A percentile compares a stretch with the other conserved stretches of the same genome.
These are phyloP conservation scores for Pseudogymnoascus sp. DNA, from an alignment of 2,329 filamentous ascomycete species.

Conservation along the genomic window DNA sequence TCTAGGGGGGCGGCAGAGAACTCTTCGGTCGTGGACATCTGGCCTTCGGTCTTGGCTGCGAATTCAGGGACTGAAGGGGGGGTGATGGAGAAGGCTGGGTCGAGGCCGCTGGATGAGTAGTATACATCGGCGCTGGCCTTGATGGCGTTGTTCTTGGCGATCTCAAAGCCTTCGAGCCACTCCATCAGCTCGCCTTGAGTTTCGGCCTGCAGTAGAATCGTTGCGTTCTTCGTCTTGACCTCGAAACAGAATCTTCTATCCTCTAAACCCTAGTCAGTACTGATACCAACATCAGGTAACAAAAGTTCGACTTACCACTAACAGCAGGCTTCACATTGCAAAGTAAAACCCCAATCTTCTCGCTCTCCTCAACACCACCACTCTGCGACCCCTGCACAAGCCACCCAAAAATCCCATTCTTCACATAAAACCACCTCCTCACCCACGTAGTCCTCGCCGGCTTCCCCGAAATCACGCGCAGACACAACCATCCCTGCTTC, in stretches of 20 bases:
- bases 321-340: conserved; percentile 89
- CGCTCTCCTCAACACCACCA: conserved; percentile 85
- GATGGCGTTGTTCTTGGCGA: conserved; percentile 86
- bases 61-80: conserved; percentile 85
- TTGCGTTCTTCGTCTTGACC: conserved; percentile 94
- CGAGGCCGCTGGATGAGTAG: conserved; percentile 41
- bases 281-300: neutral
- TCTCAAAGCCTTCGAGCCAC: conserved; percentile 89
- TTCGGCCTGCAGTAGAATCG: conserved; percentile 83
- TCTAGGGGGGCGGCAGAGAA: conserved; percentile 44
- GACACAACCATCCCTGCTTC: conserved; percentile 92
- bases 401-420: conserved; percentile 93
- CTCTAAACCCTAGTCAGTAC: conserved; percentile 40
- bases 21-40: conserved; percentile 41
- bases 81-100: conserved; percentile 86
- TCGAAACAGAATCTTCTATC: conserved; percentile 96
- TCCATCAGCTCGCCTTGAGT: conserved; percentile 87
- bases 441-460: conserved; percentile 86
- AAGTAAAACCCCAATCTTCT: conserved; percentile 89
- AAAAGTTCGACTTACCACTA: conserved; percentile 33
- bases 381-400: conserved; percentile 72
- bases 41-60: conserved; percentile 70
- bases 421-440: conserved; percentile 90
- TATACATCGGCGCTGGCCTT: conserved; percentile 55
- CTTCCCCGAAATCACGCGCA: conserved; percentile 76